A percentile compares a stretch with the other conserved stretches of the same genome.
These are phyloP conservation scores for Omphalotus olearius DNA, from an alignment of 1,284 basidiomycete species.

Conservation along the genomic window DNA sequence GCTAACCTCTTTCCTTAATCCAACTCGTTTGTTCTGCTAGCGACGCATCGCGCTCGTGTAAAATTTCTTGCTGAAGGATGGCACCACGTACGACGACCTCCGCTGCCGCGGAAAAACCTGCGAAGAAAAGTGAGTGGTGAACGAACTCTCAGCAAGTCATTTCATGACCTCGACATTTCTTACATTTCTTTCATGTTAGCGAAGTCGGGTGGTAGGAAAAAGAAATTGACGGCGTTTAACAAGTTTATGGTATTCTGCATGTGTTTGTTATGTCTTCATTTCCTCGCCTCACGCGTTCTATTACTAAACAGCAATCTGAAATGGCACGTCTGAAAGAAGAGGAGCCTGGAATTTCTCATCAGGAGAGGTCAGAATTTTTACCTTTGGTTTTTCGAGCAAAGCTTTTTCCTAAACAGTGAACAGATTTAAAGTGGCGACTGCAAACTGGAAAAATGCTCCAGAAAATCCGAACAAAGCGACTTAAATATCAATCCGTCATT, in stretches of 20 bases:
- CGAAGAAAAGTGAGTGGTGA: conserved; percentile 34
- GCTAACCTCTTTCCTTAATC: conserved; percentile 4
- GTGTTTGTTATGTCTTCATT: not conserved
- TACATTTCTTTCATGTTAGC: conserved; percentile 1
- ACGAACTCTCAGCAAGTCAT: not conserved
- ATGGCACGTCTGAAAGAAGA: conserved; percentile 70
- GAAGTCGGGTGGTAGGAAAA: conserved; percentile 30
- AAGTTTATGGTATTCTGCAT: conserved; percentile 61
- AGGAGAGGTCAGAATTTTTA: conserved; percentile 50
- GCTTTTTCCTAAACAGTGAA: conserved; percentile 5
- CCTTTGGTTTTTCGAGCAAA: conserved; percentile 3
- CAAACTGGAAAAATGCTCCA: conserved; percentile 73
- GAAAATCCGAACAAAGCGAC: conserved; percentile 48
- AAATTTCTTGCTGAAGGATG: conserved; percentile 21
- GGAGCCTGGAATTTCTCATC: conserved; percentile 64
- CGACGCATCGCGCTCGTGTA: no score
- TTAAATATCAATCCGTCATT: not conserved
- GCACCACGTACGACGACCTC: conserved; percentile 27
- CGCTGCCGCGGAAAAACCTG: conserved; percentile 28
- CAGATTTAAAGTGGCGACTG: conserved; percentile 71
- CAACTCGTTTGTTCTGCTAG: not conserved
- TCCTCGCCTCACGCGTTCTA: not conserved
- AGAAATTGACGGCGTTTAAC: conserved; percentile 64
- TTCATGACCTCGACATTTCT: not conserved
- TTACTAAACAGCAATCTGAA: conserved; percentile 45